phyloP scores from a whole-genome alignment of 1,284 basidiomycete species.

The Ustilago hordei region DNA sequence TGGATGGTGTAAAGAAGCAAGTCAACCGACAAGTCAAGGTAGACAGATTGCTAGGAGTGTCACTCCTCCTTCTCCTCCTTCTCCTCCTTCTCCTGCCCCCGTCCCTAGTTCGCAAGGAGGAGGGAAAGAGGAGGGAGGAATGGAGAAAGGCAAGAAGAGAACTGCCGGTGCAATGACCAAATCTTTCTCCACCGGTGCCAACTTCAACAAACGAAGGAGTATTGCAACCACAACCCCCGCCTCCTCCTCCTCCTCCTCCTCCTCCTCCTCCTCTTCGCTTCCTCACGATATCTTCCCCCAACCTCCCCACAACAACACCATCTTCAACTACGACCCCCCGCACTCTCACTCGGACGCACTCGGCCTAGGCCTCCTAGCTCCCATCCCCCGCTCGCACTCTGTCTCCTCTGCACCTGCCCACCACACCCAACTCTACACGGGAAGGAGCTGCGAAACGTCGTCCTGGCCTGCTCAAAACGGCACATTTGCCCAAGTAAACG shows the following conservation, averaged over 20 bases:
- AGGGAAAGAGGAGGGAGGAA: background rate
- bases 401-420: constrained; percentile 11
- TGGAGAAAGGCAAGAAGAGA: constrained; percentile 3
- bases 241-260: background rate
- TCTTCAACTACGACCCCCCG: background rate
- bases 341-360: background rate
- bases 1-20: constrained; percentile 52
- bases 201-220: constrained; percentile 21
- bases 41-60: constrained; percentile 31
- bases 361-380: constrained; percentile 14
- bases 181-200: constrained; percentile 14
- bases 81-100: background rate
- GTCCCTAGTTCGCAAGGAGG: background rate
- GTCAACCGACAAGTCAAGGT: constrained; percentile 23
- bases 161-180: constrained; percentile 16
- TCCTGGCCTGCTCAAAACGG: constrained; percentile 13
- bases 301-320: background rate
- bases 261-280: background rate
- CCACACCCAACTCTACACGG: background rate
- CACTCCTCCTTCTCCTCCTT: constrained; percentile 18
- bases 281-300: background rate
- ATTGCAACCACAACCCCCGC: constrained; percentile 15
- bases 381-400: constrained; percentile 13
- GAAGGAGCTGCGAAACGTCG: constrained; percentile 5
- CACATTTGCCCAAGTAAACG: constrained; percentile 23